These are phyloP conservation scores for Pseudoscleropodium purum DNA, from an alignment of 225 moss, liverwort and hornwort species.

Conservation along the genomic window DNA sequence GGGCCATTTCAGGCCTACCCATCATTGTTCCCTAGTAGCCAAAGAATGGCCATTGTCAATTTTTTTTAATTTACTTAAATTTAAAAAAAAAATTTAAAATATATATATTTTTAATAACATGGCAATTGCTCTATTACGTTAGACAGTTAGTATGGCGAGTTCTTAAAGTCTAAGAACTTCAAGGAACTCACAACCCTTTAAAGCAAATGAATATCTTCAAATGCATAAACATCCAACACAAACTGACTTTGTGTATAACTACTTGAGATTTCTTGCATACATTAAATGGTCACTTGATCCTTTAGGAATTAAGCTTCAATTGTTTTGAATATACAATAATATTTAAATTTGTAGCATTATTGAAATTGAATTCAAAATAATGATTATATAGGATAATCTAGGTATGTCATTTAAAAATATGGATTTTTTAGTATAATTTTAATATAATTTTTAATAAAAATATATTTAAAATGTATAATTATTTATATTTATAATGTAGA, in stretches of 20 bases:
- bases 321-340: background rate
- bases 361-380: background rate
- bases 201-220: too few relatives aligned
- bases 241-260: background rate
- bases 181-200: too few relatives aligned
- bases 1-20: too few relatives aligned
- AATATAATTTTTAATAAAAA: background rate
- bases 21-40: too few relatives aligned
- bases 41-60: too few relatives aligned
- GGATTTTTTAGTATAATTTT: rapidly evolving
- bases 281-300: background rate
- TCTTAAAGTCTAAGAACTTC: too few relatives aligned
- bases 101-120: too few relatives aligned
- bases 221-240: rapidly evolving
- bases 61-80: too few relatives aligned
- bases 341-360: background rate
- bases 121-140: too few relatives aligned
- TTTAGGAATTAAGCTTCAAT: rapidly evolving
- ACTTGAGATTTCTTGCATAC: rapidly evolving
- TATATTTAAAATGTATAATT: background rate
- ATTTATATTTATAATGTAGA: background rate
- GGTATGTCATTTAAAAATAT: background rate
- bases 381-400: background rate
- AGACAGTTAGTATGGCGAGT: too few relatives aligned
- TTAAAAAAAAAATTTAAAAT: too few relatives aligned